These are phyloP conservation scores for Fusarium virguliforme DNA, from an alignment of 2,329 filamentous ascomycete genomes.

Conservation along the genomic window DNA sequence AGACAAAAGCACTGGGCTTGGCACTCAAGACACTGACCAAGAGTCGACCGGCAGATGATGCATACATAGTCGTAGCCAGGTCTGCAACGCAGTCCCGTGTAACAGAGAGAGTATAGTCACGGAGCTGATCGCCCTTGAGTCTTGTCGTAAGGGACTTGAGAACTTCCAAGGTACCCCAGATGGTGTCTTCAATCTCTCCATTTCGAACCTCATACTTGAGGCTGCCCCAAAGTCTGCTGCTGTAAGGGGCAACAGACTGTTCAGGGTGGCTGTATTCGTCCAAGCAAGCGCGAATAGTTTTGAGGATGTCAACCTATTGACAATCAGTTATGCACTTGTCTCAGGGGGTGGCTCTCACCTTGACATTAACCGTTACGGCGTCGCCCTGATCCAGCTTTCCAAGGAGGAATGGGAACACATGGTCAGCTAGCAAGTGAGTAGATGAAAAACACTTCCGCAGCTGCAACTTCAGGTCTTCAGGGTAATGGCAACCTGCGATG, in stretches of 20 bases:
- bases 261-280: constrained; percentile 64
- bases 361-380: constrained; percentile 71
- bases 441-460: constrained; percentile 70
- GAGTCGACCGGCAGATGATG: constrained; percentile 67
- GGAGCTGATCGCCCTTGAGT: constrained; percentile 62
- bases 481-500: constrained; percentile 68
- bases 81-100: constrained; percentile 70
- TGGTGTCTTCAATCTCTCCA: constrained; percentile 71
- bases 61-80: constrained; percentile 68
- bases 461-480: constrained; percentile 69
- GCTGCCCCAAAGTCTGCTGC: constrained; percentile 70
- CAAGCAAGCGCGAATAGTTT: constrained; percentile 70
- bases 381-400: constrained; percentile 73
- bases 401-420: constrained; percentile 69
- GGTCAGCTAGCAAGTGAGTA: constrained; percentile 62
- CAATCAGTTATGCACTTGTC: constrained; percentile 21
- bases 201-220: constrained; percentile 76
- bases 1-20: constrained; percentile 64
- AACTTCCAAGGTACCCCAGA: constrained; percentile 70
- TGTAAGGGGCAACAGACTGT: constrained; percentile 65
- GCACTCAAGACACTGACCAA: constrained; percentile 68
- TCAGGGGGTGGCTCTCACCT: constrained; percentile 55
- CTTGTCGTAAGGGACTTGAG: constrained; percentile 66
- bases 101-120: constrained; percentile 64
- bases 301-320: constrained; percentile 67